Percentiles rank a stretch among this genome's conserved stretches.
Evolutionary conservation across 1,284 basidiomycete genomes (phyloP).

Genomic region (Tausonia pullulans): DNA sequence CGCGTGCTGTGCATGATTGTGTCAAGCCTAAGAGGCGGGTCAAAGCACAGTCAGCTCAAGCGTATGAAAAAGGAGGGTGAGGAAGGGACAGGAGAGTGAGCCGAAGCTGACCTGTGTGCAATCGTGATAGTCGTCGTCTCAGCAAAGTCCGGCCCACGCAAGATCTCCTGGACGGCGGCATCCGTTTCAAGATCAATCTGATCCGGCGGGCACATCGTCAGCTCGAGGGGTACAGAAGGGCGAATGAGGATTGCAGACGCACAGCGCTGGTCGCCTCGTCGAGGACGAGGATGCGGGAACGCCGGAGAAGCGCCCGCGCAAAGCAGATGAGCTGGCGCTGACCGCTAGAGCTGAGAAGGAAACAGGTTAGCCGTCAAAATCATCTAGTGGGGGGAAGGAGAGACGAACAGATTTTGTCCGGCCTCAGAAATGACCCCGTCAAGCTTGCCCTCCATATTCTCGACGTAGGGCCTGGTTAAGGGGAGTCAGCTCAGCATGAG

Average conservation of each 20-base stretch:
- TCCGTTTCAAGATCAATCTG: slow-evolving; percentile 84
- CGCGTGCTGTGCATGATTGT: slow-evolving; percentile 80
- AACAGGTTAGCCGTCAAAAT: too few species aligned
- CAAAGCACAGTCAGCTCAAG: slow-evolving; percentile 7
- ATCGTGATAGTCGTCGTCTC: slow-evolving; percentile 62
- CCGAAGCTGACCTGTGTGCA: slow-evolving; percentile 41
- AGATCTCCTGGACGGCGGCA: slow-evolving; percentile 68
- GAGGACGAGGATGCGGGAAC: slow-evolving; percentile 75
- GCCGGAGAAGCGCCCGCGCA: slow-evolving; percentile 61
- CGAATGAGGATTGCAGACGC: not conserved
- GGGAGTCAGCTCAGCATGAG: not conserved
- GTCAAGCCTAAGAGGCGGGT: slow-evolving; percentile 66
- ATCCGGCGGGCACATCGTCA: too few species aligned
- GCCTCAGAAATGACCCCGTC: slow-evolving; percentile 70
- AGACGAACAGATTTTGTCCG: slow-evolving; percentile 52
- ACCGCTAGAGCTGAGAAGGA: slow-evolving; percentile 43
- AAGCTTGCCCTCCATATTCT: slow-evolving; percentile 55
- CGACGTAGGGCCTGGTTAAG: slow-evolving; percentile 50
- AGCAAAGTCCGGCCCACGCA: slow-evolving; percentile 55
- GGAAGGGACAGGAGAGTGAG: not conserved
- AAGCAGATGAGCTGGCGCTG: slow-evolving; percentile 78
- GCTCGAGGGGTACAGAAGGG: not conserved
- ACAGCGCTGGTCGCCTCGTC: slow-evolving; percentile 57
- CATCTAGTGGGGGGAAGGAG: too few species aligned
- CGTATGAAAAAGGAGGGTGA: not conserved